A percentile compares a stretch with the other conserved stretches of the same genome.
Evolutionary conservation across 2,329 filamentous ascomycete species (phyloP).

Genomic region (Tolypocladium endophyticum): DNA sequence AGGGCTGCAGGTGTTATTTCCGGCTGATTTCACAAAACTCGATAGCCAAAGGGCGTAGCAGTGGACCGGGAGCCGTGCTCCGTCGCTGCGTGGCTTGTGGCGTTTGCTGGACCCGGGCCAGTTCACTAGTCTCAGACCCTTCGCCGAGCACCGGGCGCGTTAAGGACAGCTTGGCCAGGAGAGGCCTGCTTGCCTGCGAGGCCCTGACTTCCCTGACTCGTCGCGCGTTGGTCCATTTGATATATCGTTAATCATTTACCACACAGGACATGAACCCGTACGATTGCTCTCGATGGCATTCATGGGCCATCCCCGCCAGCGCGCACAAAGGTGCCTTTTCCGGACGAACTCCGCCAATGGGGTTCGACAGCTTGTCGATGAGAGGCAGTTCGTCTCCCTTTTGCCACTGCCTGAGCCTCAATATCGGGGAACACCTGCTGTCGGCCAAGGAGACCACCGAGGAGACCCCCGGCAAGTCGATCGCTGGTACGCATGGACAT

Average conservation of each 20-base stretch:
- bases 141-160: background rate
- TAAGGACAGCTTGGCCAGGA: too few relatives aligned
- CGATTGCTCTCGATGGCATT: background rate
- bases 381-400: background rate
- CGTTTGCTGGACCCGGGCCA: background rate
- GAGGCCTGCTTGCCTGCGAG: too few relatives aligned
- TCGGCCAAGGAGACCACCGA: background rate
- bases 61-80: background rate
- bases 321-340: background rate
- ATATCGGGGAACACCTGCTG: background rate
- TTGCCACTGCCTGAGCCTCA: background rate
- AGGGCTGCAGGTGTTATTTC: background rate
- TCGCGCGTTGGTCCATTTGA: background rate
- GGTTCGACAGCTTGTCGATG: background rate
- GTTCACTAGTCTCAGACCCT: background rate
- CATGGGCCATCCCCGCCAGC: background rate
- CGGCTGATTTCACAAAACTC: background rate
- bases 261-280: background rate
- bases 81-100: background rate
- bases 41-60: background rate
- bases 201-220: background rate
- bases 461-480: background rate
- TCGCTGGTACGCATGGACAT: background rate
- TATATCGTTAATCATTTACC: background rate
- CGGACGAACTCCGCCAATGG: background rate